These are phyloP conservation scores for Podaxis mareebaensis DNA, from an alignment of 768 basidiomycete species.

Conservation along the genomic window DNA sequence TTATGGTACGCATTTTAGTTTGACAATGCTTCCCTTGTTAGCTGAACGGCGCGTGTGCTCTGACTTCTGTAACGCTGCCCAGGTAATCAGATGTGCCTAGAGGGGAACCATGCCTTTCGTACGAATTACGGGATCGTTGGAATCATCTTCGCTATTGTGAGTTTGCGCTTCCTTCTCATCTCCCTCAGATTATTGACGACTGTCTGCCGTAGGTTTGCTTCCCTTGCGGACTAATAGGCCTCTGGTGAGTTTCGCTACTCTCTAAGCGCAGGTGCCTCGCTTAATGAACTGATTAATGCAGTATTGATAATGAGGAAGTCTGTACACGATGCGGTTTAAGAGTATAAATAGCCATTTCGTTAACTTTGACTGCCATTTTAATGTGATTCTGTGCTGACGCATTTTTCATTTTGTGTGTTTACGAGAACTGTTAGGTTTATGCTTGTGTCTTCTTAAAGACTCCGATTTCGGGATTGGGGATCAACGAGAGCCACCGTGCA, in stretches of 20 bases:
- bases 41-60: neutral
- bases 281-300: neutral
- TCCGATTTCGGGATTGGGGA: neutral
- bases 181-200: neutral
- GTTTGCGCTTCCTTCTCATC: neutral
- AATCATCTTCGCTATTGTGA: constrained; percentile 1
- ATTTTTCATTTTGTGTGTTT: neutral
- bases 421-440: neutral
- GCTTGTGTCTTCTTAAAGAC: neutral
- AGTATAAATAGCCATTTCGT: neutral
- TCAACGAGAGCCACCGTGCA: neutral
- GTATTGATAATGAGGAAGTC: neutral
- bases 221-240: neutral
- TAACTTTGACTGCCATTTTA: neutral
- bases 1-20: neutral
- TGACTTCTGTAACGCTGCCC: neutral
- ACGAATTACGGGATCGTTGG: neutral
- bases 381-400: neutral
- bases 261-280: neutral
- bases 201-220: neutral
- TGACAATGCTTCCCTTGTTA: neutral
- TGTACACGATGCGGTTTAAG: neutral
- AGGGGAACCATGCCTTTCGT: neutral
- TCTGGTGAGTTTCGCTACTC: neutral
- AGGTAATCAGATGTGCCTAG: neutral